Percentiles rank a stretch among this genome's conserved stretches.
Evolutionary conservation across 139 green algal species (phyloP).

Genomic region (Ostreobium quekettii): DNA sequence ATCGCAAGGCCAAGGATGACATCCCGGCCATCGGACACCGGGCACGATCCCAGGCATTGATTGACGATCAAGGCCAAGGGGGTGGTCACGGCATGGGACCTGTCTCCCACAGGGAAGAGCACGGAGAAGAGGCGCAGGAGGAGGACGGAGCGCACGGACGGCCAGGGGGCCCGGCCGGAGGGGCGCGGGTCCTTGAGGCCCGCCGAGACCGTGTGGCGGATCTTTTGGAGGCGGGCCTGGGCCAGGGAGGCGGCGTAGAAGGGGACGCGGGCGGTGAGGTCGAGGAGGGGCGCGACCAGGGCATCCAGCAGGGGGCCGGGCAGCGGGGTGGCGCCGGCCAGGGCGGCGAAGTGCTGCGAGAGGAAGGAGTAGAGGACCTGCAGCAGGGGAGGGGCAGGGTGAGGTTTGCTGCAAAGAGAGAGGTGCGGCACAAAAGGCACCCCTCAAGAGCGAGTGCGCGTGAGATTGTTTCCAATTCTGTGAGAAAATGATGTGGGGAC

Average conservation of each 20-base stretch:
- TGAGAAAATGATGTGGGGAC: no score
- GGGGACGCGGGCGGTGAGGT: slow-evolving; percentile 63
- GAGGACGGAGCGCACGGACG: slow-evolving; percentile 50
- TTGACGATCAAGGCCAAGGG: slow-evolving; percentile 52
- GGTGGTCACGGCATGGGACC: slow-evolving; percentile 72
- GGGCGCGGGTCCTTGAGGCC: no score
- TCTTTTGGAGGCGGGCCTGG: slow-evolving; percentile 57
- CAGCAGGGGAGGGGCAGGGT: background rate
- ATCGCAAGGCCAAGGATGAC: background rate
- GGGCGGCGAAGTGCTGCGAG: slow-evolving; percentile 80
- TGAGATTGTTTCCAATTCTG: no score
- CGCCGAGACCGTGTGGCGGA: slow-evolving; percentile 38
- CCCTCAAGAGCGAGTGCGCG: no score
- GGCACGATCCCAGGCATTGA: background rate
- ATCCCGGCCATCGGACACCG: background rate
- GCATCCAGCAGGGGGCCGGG: slow-evolving; percentile 56
- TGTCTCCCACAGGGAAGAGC: slow-evolving; percentile 78
- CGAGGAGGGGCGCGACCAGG: slow-evolving; percentile 48
- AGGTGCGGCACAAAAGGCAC: no score
- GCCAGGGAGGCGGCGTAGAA: slow-evolving; percentile 82
- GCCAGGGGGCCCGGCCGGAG: slow-evolving; percentile 27
- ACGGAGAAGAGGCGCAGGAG: slow-evolving; percentile 72
- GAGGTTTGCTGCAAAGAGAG: no score
- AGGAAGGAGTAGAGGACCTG: slow-evolving; percentile 83
- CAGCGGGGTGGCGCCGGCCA: slow-evolving; percentile 53